A percentile compares a stretch with the other conserved stretches of the same genome.
Evolutionary conservation across 768 basidiomycete genomes (phyloP).

Genomic region (Amanita molliuscula): DNA sequence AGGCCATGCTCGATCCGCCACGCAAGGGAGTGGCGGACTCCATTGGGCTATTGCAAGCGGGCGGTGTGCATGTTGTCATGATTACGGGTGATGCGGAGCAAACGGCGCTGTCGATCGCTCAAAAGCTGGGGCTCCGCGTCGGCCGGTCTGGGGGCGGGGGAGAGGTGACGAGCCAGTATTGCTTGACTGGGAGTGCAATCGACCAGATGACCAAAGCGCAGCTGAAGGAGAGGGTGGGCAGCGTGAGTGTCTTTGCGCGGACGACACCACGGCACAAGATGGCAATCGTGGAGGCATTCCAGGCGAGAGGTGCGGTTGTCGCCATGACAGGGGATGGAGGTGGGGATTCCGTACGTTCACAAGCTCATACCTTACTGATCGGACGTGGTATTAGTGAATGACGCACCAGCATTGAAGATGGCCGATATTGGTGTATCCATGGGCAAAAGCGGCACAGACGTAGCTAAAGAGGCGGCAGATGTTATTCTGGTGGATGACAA

Average conservation of each 20-base stretch:
- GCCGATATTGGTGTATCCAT: constrained; percentile 97
- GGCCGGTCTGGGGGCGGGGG: constrained; percentile 42
- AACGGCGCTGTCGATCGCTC: constrained; percentile 84
- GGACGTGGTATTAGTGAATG: constrained; percentile 54
- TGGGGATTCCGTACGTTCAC: constrained; percentile 21
- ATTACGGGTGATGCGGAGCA: constrained; percentile 93
- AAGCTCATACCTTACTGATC: neutral
- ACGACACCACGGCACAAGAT: constrained; percentile 98
- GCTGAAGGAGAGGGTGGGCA: constrained; percentile 72
- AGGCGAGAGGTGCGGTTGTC: constrained; percentile 79
- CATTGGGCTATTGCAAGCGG: constrained; percentile 67
- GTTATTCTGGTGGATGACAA: constrained; percentile 97
- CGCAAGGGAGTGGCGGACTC: constrained; percentile 89
- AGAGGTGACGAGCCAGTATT: constrained; percentile 32
- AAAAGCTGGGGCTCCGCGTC: constrained; percentile 72
- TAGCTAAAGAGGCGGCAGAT: constrained; percentile 97
- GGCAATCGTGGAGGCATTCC: constrained; percentile 93
- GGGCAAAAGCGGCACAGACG: constrained; percentile 98
- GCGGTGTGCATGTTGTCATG: constrained; percentile 96
- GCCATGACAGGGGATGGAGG: constrained; percentile 98
- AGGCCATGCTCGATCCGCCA: constrained; percentile 94
- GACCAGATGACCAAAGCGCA: constrained; percentile 78
- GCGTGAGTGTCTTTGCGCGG: constrained; percentile 83
- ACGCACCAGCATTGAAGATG: constrained; percentile 95
- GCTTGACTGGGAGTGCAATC: constrained; percentile 75